Evolutionary conservation across 371 early-diverging fungal species (phyloP).

Genomic region (Thermomucor indicae-seudaticae): DNA sequence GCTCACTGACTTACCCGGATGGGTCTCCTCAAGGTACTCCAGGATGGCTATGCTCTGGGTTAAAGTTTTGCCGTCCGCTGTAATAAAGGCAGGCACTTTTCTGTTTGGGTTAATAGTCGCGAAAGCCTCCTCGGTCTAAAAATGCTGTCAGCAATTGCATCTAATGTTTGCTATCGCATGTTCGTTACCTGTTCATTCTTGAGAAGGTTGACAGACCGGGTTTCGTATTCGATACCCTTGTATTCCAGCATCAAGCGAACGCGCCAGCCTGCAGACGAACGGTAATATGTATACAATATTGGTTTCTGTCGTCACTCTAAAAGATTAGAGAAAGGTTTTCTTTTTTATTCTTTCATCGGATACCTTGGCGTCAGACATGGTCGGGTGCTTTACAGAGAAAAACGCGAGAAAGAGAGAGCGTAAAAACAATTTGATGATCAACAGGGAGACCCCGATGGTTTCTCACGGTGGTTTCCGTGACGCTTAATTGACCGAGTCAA

Average conservation of each 20-base stretch:
- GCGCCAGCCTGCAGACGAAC: constrained; percentile 76
- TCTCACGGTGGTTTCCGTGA: too few species aligned
- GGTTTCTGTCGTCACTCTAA: too few species aligned
- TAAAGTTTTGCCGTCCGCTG: constrained; percentile 49
- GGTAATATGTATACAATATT: constrained; percentile 71
- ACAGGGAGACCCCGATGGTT: too few species aligned
- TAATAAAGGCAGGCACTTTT: constrained; percentile 67
- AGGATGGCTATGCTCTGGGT: constrained; percentile 79
- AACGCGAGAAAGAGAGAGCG: too few species aligned
- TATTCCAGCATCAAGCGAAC: constrained; percentile 71
- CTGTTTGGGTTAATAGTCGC: constrained; percentile 60
- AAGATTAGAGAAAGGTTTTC: too few species aligned
- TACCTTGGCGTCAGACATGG: too few species aligned
- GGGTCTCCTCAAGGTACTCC: constrained; percentile 84
- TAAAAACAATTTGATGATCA: too few species aligned
- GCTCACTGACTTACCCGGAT: constrained; percentile 43
- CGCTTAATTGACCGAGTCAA: too few species aligned
- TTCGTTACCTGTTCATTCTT: constrained; percentile 66
- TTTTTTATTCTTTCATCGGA: too few species aligned
- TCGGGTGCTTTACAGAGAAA: too few species aligned
- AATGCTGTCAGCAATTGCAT: background rate
- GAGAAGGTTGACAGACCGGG: constrained; percentile 59
- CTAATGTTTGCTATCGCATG: too few species aligned
- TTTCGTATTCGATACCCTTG: constrained; percentile 73
- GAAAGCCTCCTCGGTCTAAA: constrained; percentile 50